Evolutionary conservation across 2,329 filamentous ascomycete species (phyloP).

Genomic region (Cladosporium sp.): DNA sequence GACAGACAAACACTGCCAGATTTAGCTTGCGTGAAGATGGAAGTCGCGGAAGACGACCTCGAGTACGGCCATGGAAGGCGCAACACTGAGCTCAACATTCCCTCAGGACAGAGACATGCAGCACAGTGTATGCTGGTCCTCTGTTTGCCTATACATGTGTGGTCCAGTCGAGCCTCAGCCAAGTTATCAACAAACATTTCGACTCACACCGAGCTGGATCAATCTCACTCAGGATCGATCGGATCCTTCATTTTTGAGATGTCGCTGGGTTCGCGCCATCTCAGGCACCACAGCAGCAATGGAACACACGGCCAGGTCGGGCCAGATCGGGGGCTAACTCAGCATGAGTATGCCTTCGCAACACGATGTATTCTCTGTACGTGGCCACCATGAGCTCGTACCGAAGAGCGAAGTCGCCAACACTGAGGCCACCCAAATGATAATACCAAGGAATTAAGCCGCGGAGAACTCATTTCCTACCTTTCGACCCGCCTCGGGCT

Average conservation of each 20-base stretch:
- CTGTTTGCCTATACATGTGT: no score
- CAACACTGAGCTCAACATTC: neutral
- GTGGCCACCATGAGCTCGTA: neutral
- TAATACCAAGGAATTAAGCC: neutral
- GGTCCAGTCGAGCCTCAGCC: neutral
- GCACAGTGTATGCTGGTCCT: no score
- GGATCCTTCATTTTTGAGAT: neutral
- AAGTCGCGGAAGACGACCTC: neutral
- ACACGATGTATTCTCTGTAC: neutral
- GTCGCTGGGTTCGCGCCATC: neutral
- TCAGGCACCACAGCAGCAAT: neutral
- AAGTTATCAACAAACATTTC: neutral
- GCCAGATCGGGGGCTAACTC: no score
- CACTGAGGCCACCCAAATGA: neutral
- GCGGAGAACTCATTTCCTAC: slow-evolving; percentile 1
- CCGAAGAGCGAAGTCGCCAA: neutral
- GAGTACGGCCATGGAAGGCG: neutral
- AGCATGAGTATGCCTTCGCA: neutral
- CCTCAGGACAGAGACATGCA: no score
- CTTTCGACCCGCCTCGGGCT: neutral
- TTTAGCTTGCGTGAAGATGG: neutral
- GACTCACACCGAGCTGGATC: neutral
- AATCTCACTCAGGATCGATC: neutral
- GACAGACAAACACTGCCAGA: slow-evolving; percentile 1
- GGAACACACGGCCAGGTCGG: no score